Evolutionary conservation across 768 basidiomycete genomes (phyloP), one percentile per base, ranked within the genome.

Genomic region (Termitomyces sp.): DNA sequence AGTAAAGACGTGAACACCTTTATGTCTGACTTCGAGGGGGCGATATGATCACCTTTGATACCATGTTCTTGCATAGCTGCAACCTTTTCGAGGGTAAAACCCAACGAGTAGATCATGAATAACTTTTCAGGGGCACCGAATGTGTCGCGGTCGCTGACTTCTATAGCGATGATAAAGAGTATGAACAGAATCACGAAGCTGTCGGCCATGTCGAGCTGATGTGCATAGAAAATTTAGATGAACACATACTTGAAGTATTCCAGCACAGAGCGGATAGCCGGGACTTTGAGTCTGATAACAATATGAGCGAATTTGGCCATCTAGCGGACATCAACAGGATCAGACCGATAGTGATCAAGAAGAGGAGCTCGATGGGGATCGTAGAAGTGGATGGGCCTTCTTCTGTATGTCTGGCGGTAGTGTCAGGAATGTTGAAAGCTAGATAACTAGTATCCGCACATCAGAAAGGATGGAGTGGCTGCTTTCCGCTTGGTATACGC

Each of bases 61-160:
- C 94, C 95, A 67, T 94, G 94, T 68, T 98, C 94, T 68, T 97
- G 92, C 87, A 96, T 93, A 4, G 93, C 88, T 22, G 95, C 95
- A 9, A 95, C 74, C 68, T 94, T 96, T 68, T 98, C 95, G 20
- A 98, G 77, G 0, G 91, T 83, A 69, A 97, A 98, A 0, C 94
- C 94, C 63, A 86, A 72, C 1, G 82, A 78, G 66, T 87, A 90
- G 4, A 85, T 62, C 84, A 97, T 93, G 69, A 98, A 98, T 1
- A 81, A 47, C 1, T 79, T 63, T 68, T 98, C 95, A 4, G 83
- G 68, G 1, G 64, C 56, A 67, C 93, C 94, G 61, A 98, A 70
- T 31, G 58, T 70, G 46, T 87, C 74, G 22, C 76, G 70, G 51
- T 86, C 78, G 61, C 83, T 85, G 59, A 82, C 80, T 72, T 98